Base-by-base conservation (phyloP, 2,329 filamentous ascomycete genomes). In the Fusarium decemcellulare region DNA sequence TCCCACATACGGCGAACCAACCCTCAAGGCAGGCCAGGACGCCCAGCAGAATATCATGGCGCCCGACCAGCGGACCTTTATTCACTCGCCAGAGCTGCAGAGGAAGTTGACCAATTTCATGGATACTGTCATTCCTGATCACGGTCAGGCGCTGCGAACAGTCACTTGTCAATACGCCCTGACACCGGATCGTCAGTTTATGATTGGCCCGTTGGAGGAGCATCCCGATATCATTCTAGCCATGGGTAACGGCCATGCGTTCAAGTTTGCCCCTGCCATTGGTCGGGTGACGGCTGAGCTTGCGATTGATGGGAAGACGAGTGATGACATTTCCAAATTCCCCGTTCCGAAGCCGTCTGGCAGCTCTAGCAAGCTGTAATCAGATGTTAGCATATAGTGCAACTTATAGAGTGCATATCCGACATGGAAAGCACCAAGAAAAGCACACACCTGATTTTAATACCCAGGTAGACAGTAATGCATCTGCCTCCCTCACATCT, bases 241-340 rank as follows among this genome's bases (percentile, higher is more conserved):
- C 1, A 27, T 74, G 4, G 69, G 71, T 2, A 68, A 59, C 27
- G 71, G 59, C 0, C 72, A 74, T 56, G 72, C 60, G 0, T 74
- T 74, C 47, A 74, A 74, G 16, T 74, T 74, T 48, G 67, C 72
- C 1, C 72, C 72, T 3, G 71, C 72, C 0, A 72, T 74, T 11
- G 72, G 72, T 0, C 68, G 71, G 16, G 70, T 74, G 29, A 27
- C 73, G 18, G 72, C 72, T 0, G 72, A 74, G 37, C 63, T 74
- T 9, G 72, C 72, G 1, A 63, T 75, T 18, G 72, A 75, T 52
- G 72, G 72, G 34, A 37, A 37, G 34, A 37, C 34, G 34, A 37
- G 34, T 15, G 34, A 37, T 37, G 34, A 37, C 8, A 37, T 37
- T 15, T 37, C 34, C 34, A 37, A 37, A 15, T 37, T 37, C 34